phyloP scores from a whole-genome alignment of 2,329 filamentous ascomycete species.

The Dactylonectria estremocensis region DNA sequence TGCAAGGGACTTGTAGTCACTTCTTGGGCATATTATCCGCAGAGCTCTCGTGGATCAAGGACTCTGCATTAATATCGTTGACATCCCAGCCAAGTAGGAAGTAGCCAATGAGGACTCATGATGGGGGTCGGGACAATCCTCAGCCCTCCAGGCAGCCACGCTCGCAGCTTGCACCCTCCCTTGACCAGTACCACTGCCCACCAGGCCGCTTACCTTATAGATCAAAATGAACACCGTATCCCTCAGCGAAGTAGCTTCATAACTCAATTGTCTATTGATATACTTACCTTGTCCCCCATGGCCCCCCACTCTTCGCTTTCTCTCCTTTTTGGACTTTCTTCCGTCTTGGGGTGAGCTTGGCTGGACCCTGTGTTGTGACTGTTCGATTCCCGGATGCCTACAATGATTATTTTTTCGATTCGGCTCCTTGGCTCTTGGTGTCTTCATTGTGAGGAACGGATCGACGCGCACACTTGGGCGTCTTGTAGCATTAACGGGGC shows the following conservation, averaged over 20 bases:
- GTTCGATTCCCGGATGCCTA: conserved; percentile 30
- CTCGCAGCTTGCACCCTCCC: neutral
- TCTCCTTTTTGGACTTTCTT: conserved; percentile 25
- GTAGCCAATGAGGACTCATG: too few relatives aligned
- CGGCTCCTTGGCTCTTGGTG: neutral
- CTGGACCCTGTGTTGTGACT: neutral
- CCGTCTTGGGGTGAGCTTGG: neutral
- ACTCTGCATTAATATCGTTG: too few relatives aligned
- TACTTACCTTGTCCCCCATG: conserved; percentile 37
- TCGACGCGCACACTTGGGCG: neutral
- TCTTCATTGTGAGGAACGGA: neutral
- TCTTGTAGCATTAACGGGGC: conserved; percentile 16
- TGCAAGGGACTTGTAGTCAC: too few relatives aligned
- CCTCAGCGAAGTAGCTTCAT: conserved; percentile 43
- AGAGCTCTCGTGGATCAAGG: too few relatives aligned
- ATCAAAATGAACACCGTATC: conserved; percentile 17
- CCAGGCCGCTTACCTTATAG: conserved; percentile 13
- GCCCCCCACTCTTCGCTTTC: conserved; percentile 12
- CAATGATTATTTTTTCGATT: too few relatives aligned
- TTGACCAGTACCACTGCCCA: neutral
- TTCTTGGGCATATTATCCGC: too few relatives aligned
- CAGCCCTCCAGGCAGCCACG: conserved; percentile 2
- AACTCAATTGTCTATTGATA: conserved; percentile 8
- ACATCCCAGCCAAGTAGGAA: too few relatives aligned
- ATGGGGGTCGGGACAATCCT: too few relatives aligned